Base-by-base conservation (phyloP, 495 filamentous ascomycete species). In the Tetracladium setigerum region DNA sequence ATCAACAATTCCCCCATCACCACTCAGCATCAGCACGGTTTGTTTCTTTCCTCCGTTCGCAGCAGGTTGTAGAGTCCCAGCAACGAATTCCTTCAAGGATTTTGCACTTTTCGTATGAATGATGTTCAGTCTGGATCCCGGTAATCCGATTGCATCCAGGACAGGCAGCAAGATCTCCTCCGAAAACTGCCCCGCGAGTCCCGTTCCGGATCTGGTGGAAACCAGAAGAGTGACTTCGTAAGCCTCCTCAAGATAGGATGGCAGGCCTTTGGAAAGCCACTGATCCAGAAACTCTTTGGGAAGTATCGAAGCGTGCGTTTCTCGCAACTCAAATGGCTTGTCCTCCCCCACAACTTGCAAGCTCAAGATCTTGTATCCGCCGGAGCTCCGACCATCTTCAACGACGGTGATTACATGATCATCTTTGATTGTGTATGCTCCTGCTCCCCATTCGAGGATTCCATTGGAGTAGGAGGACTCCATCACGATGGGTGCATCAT, bases 1-100 rank as follows among this genome's bases (percentile, higher is more conserved):
- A 51, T 97, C 89, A 6, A 84, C 68, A 0, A 94, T 54, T 1
- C 86, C 90, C 3, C 90, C 91, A 62, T 97, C 91, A 2, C 91
- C 91, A 27, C 84, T 86, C 0, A 97, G 71, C 7, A 95, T 71
- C 24, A 95, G 58, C 15, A 95, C 66, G 0, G 80, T 84, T 56
- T 80, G 75, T 7, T 56, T 47, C 1, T 64, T 46, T 8, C 75
- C 69, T 36, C 64, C 46, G 38, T 70, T 65, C 19, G 80, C 78
- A 22, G 54, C 53, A 9, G 67, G 63, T 13, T 74, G 63, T 47
- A 85, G 64, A 1, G 67, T 56, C 1, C 63, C 52, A 8, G 50
- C 62, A 0, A 82, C 74, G 32, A 92, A 72, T 2, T 87, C 69
- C 5, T 66, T 64, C 22, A 95, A 73, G 8, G 76, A 82, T 5